Evolutionary conservation across 192 early-diverging fungal species (phyloP), one percentile per base, ranked within the genome.

Genomic region (Allomyces arbusculus): DNA sequence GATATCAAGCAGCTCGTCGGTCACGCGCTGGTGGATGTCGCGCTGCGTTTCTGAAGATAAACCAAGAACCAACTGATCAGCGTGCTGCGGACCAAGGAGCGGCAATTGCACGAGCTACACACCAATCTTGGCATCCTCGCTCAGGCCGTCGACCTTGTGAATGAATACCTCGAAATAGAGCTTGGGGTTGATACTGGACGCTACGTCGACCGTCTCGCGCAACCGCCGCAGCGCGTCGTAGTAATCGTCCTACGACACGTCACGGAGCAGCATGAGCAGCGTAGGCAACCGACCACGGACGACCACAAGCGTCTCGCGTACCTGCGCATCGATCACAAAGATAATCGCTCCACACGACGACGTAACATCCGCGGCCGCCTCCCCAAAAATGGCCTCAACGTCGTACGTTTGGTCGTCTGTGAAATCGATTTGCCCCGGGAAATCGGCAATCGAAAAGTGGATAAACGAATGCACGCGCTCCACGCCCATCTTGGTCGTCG

Each of bases 251-350:
- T 85, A 55, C 12, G 11, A 19, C 33, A 40, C 33, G 33, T 40
- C 33, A 8, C 33, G 33, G 7, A 40, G 33, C 33, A 40, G 33
- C 7, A 7, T 40, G 33, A 40, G 33, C 33, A 7, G 33, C 33
- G 33, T 40, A 8, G 33, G 4, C 33, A 40, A 8, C 33, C 33
- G 4, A 40, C 33, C 33, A 40, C 33, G 7, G 7, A 40, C 33
- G 33, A 40, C 33, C 33, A 40, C 20, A 68, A 20, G 12, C 44
- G 22, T 44, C 10, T 9, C 44, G 55, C 68, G 66, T 77, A 84
- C 86, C 79, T 98, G 94, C 26, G 94, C 87, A 75, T 98, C 95
- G 66, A 98, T 86, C 50, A 98, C 89, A 80, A 87, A 98, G 20
- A 95, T 87, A 62, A 97, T 70, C 3, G 87, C 84, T 14, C 89